phyloP scores from a whole-genome alignment of 2,329 filamentous ascomycete genomes.

The Aureobasidium sp. region DNA sequence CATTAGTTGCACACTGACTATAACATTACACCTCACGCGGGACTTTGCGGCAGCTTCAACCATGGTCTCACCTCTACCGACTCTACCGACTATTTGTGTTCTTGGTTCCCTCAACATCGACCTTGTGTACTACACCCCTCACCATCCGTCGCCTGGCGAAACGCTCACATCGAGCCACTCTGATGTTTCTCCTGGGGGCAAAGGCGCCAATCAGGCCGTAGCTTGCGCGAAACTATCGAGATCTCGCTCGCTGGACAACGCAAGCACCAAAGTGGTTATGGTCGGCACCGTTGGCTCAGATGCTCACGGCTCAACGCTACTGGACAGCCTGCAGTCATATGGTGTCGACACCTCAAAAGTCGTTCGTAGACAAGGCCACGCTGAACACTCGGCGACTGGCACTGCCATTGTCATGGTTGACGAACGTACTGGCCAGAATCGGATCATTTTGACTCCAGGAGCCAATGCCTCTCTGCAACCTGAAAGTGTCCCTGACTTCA shows the following conservation, averaged over 20 bases:
- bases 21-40: background rate
- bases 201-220: conserved; percentile 92
- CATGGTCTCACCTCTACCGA: background rate
- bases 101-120: conserved; percentile 93
- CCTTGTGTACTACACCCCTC: conserved; percentile 77
- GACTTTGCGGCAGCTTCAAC: background rate
- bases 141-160: conserved; percentile 75
- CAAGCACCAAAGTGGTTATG: conserved; percentile 36
- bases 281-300: conserved; percentile 42
- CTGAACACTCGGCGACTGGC: conserved; percentile 32
- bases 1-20: background rate
- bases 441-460: conserved; percentile 38
- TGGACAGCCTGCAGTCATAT: conserved; percentile 34
- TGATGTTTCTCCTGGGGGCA: conserved; percentile 74
- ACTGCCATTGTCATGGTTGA: conserved; percentile 42
- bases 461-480: conserved; percentile 32
- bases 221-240: conserved; percentile 64
- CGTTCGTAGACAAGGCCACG: conserved; percentile 26
- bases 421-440: conserved; percentile 37
- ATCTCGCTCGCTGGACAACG: conserved; percentile 17
- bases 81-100: conserved; percentile 33
- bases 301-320: conserved; percentile 29
- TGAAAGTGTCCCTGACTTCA: conserved; percentile 30
- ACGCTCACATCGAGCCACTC: conserved; percentile 75
- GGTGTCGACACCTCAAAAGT: conserved; percentile 34